Percentiles rank a stretch among this genome's conserved stretches.
Evolutionary conservation across 768 basidiomycete species (phyloP).

Genomic region (Neoboletus magnificus): DNA sequence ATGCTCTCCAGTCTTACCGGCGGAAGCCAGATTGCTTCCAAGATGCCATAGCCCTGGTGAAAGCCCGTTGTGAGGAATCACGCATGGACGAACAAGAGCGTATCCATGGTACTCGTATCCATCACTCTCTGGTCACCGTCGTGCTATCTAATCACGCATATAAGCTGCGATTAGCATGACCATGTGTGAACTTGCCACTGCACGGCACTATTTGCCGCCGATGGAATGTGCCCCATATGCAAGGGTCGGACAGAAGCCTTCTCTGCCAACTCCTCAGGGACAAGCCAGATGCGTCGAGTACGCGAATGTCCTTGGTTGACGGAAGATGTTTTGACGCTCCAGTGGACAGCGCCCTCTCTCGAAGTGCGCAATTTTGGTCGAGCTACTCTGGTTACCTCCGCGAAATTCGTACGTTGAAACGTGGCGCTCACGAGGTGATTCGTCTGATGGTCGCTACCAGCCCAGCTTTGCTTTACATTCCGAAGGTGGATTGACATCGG

Average conservation of each 20-base stretch:
- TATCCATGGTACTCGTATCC: constrained; percentile 46
- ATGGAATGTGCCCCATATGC: constrained; percentile 51
- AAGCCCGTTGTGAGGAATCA: constrained; percentile 49
- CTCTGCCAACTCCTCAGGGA: constrained; percentile 11
- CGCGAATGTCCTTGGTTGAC: constrained; percentile 9
- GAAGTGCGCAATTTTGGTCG: constrained; percentile 82
- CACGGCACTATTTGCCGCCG: constrained; percentile 61
- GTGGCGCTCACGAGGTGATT: background rate
- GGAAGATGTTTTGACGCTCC: constrained; percentile 1
- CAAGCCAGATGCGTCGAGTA: constrained; percentile 56
- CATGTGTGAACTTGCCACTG: constrained; percentile 75
- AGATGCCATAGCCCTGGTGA: constrained; percentile 46
- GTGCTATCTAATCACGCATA: constrained; percentile 22
- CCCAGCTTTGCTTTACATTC: constrained; percentile 75
- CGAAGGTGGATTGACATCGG: constrained; percentile 74
- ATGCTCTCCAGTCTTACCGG: constrained; percentile 40
- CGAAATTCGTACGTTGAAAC: constrained; percentile 60
- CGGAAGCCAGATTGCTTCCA: constrained; percentile 64
- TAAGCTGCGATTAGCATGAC: constrained; percentile 76
- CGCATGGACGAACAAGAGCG: constrained; percentile 60
- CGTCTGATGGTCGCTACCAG: constrained; percentile 38
- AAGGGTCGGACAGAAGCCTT: background rate
- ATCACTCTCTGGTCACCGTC: background rate
- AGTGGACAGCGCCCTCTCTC: constrained; percentile 59
- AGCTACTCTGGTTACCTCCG: constrained; percentile 82